Evolutionary conservation across 2,329 filamentous ascomycete species (phyloP).

Genomic region (Trichophyton equinum): DNA sequence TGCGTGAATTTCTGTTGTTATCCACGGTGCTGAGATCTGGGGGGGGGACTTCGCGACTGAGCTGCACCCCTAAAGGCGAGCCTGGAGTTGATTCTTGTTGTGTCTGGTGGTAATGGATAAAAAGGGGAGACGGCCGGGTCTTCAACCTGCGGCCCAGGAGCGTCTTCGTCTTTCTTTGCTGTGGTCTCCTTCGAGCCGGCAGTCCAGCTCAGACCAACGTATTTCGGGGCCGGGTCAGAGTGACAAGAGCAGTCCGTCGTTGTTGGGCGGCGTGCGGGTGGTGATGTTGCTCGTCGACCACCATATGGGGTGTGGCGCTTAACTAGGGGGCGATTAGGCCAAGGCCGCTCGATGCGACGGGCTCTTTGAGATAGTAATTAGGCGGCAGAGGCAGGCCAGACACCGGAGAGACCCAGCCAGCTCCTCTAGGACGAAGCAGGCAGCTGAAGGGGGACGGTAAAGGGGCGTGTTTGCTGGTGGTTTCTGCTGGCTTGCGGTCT

Average conservation of each 20-base stretch:
- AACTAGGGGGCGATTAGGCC: neutral
- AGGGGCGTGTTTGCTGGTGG: neutral
- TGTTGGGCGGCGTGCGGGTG: neutral
- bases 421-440: neutral
- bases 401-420: neutral
- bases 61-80: conserved; percentile 35
- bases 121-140: neutral
- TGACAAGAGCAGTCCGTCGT: neutral
- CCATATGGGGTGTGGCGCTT: neutral
- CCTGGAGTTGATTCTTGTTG: conserved; percentile 14
- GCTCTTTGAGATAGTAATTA: neutral
- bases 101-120: no score
- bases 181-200: neutral
- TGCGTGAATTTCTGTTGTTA: conserved; percentile 21
- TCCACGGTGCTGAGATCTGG: conserved; percentile 28
- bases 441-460: neutral
- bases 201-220: neutral
- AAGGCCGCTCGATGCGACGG: neutral
- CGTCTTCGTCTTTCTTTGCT: neutral
- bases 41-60: conserved; percentile 18
- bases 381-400: neutral
- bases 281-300: neutral
- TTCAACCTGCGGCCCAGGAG: neutral
- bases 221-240: neutral
- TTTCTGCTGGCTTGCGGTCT: neutral